Evolutionary conservation across 495 filamentous ascomycete genomes (phyloP), one percentile per base, ranked within the genome.

Genomic region (Hypoxylon crocopeplum): DNA sequence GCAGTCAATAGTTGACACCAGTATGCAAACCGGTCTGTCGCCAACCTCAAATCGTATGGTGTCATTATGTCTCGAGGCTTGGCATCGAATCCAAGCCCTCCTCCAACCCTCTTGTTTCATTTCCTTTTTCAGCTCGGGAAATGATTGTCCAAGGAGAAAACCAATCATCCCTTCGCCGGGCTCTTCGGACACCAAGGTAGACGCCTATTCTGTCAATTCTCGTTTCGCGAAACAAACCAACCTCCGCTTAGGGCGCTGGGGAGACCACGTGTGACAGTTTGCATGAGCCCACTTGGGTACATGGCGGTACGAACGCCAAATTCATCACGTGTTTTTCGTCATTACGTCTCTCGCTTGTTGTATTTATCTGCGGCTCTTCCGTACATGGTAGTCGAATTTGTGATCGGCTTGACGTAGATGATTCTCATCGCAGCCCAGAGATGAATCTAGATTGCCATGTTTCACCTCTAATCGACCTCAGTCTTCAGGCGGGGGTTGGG

Each of bases 41-140:
- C 61, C 55, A 64, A 64, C 55, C 55, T 55, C 55, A 56, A 59
- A 59, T 59, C 49, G 61, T 59, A 64, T 59, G 55, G 61, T 64
- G 55, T 55, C 55, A 59, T 59, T 40, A 27, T 52, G 24, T 42
- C 40, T 27, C 11, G 15, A 22, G 30, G 21, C 61, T 64, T 64
- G 61, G 61, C 55, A 64, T 21, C 34, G 34, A 49, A 48, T 33
- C 45, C 38, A 48, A 32, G 12, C 30, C 49, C n/a, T 45, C 48
- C 38, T 21, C 42, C 37, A 49, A 38, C 60, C 54, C 8, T 55
- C 42, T 34, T 53, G 42, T 55, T 56, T 59, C 44, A 55, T 50
- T 59, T 46, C 37, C 49, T 59, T 56, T 45, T 64, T 59, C 61
- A 64, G 61, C 61, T 56, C 11, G 27, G 38, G 11, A 22, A 48